Percentiles rank a stretch among this genome's conserved stretches.
phyloP scores from a whole-genome alignment of 352 stramenopile genomes.

The Pythium vanterpoolii region DNA sequence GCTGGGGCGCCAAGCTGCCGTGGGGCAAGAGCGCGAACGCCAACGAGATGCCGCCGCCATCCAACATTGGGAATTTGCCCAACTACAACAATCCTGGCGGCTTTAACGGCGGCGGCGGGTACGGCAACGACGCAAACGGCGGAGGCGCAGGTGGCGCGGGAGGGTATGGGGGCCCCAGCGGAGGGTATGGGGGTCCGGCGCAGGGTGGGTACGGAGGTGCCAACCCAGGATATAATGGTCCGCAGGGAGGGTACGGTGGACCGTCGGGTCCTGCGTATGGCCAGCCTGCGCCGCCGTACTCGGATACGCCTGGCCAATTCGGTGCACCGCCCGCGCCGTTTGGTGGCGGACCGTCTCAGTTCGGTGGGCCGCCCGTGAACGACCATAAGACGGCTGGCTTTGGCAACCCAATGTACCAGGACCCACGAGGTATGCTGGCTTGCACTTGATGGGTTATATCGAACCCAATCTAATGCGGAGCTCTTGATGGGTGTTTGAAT shows the following conservation, averaged over 20 bases:
- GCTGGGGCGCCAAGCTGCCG: slow-evolving; percentile 73
- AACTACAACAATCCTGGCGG: slow-evolving; percentile 50
- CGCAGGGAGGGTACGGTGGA: slow-evolving; percentile 26
- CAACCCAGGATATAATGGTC: slow-evolving; percentile 26
- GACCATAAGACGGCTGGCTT: slow-evolving; percentile 90
- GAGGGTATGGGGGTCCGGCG: slow-evolving; percentile 31
- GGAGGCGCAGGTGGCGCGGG: slow-evolving; percentile 13
- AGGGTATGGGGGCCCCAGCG: slow-evolving; percentile 27
- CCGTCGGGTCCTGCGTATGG: slow-evolving; percentile 24
- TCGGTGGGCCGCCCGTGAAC: slow-evolving; percentile 53
- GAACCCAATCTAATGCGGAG: too few species aligned
- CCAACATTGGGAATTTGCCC: slow-evolving; percentile 52
- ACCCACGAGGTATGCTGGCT: slow-evolving; percentile 70
- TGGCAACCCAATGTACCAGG: slow-evolving; percentile 94
- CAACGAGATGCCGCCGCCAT: slow-evolving; percentile 37
- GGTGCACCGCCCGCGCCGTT: slow-evolving; percentile 27
- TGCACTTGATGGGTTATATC: too few species aligned
- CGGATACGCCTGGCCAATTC: slow-evolving; percentile 22
- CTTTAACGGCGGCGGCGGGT: slow-evolving; percentile 31
- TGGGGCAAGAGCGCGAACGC: slow-evolving; percentile 61
- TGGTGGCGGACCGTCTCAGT: slow-evolving; percentile 40
- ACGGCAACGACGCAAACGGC: slow-evolving; percentile 13
- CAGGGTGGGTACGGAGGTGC: slow-evolving; percentile 23
- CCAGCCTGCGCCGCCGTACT: slow-evolving; percentile 27
- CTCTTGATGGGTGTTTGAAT: background rate